Evolutionary conservation across 371 early-diverging fungal species (phyloP), one percentile per base, ranked within the genome.

Genomic region (Apophysomyces ossiformis): DNA sequence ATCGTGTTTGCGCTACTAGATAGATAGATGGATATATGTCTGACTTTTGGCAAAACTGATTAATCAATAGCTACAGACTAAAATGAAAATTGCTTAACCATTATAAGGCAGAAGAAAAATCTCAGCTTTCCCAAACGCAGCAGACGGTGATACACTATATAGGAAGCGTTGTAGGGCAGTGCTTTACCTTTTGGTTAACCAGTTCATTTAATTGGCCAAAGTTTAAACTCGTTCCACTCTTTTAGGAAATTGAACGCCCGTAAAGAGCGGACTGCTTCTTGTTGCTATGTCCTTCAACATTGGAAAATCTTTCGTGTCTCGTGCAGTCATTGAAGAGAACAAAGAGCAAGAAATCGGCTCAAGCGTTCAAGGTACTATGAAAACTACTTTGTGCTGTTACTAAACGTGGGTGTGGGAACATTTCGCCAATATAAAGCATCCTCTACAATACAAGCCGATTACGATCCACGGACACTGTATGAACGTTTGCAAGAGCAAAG

Each of bases 391-490:
- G 36, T 35, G 37, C 1, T 44, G 44, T 37, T 35, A 37, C 57
- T 5, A 18, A 43, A 60, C 21, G 21, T 54, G 12, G 54, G 26
- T 66, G n/a, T 54, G 41, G 13, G n/a, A 50, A 16, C 5, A 18
- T 36, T 38, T 13, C 5, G 36, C 4, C 41, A 43, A 60, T 16
- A 38, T 61, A 63, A 62, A 69, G 59, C 65, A 73, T 37, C 72
- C 76, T n/a, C 61, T 61, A 13, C 63, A 13, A 79, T 82, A 13
- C 77, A 78, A 38, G 79, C 75, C n/a, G 75, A 76, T 1, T 92
- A 93, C 68, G 94, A 93, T 70, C 91, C 93, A 35, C 86, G 94
- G 8, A 90, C 94, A 15, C 83, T 93, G 12, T 93, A 86, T 68
- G 94, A 93, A 69, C 83, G 90, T 26, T 74, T 93, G 15, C 91